Base-by-base conservation (phyloP, 371 early-diverging fungal species). In the Mucor sp. region DNA sequence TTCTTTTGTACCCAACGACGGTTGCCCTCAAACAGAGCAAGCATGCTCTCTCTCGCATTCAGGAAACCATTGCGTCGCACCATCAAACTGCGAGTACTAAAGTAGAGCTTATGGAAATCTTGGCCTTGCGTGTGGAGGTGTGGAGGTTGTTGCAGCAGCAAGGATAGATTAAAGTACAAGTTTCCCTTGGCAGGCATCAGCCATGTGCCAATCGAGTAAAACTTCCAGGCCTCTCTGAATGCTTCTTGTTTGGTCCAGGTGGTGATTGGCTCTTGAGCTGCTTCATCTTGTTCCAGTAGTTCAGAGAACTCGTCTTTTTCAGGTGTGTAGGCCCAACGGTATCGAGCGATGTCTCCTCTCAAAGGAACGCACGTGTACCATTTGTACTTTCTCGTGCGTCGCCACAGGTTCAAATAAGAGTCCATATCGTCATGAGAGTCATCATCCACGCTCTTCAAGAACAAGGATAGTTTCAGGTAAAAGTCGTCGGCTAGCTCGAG, bases 341-440 rank as follows among this genome's bases (percentile, higher is more conserved):
- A 89, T n/a, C 90, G 68, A 7, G 87, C 86, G 59, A 89, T 68
- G 58, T 89, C 90, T 11, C 87, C 87, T 61, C 87, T 68, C 60
- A 79, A 75, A 21, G 82, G 75, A 6, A 89, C 66, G 61, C 85
- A 78, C 3, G 76, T 80, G 61, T 85, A 84, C 89, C 89, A 89
- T 58, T 78, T 84, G 15, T 69, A 69, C 23, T 74, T 74, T 27
- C 61, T 66, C 14, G 74, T 72, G 1, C 81, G 74, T 32, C 74
- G 61, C 83, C 83, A 83, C 21, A 66, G 67, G n/a, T 59, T 62
- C 9, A 79, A 56, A 57, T 69, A 70, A 0, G 19, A 39, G 19
- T 76, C 73, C 41, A 69, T 64, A 4, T 64, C 39, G 4, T 53
- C 33, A 15, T 56, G 53, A 12, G 44, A 19, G 15, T 64, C 63